Conservation (phyloP, 2,329 filamentous ascomycete genomes). For the Oidium heveae region DNA sequence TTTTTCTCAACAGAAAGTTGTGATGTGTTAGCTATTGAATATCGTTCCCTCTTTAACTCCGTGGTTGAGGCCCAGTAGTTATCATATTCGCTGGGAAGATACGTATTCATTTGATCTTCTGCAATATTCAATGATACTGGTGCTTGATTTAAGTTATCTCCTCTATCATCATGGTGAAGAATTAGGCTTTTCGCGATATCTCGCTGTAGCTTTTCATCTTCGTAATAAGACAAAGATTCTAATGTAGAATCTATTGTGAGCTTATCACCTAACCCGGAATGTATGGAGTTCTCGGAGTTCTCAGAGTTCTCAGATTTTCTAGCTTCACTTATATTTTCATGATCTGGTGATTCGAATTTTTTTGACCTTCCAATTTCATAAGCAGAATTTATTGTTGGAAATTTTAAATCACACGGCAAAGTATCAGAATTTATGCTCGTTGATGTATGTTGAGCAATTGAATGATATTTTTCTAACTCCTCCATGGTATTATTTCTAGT, state of each 20-base stretch:
- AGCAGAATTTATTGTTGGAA: neutral
- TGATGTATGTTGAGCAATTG: too few species aligned
- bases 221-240: neutral
- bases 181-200: neutral
- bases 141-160: neutral
- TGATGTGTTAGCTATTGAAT: too few species aligned
- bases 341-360: neutral
- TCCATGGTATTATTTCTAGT: too few species aligned
- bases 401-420: neutral
- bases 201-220: neutral
- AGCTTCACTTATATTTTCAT: neutral
- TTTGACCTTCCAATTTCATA: neutral
- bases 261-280: too few species aligned
- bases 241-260: too few species aligned
- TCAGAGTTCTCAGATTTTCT: neutral
- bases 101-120: slow-evolving; percentile 28
- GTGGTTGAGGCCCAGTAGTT: slow-evolving; percentile 33
- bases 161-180: neutral
- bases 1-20: too few species aligned
- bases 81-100: slow-evolving; percentile 40
- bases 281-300: neutral
- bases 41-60: neutral
- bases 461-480: too few species aligned
- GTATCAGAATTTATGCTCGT: neutral
- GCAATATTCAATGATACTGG: neutral